Evolutionary conservation across 805 yeast genomes (phyloP), one percentile per base, ranked within the genome.

Genomic region (Yamadazyma philogaea): DNA sequence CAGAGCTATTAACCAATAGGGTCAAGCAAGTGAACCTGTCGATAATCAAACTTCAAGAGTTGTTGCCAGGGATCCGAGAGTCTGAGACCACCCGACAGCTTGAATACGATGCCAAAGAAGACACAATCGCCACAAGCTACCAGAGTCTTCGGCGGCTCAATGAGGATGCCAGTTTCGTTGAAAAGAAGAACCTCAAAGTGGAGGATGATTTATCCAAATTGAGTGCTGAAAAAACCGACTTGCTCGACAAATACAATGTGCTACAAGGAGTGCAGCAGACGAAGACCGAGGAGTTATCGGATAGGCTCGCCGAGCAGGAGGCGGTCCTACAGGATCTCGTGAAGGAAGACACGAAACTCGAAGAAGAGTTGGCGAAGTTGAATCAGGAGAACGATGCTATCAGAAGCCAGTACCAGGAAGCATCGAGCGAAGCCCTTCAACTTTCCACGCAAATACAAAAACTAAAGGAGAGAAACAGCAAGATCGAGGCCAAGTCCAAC

Each of bases 391-490:
- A 58, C 39, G 71, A 68, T 16, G 21, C 39, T 0, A 45, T 55
- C 3, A 53, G 72, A 10, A 49, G 37, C 8, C 52, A 58, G 35
- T 70, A 70, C 46, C 74, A 70, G 44, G 50, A 51, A 8, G 53
- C 53, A 32, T 68, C 73, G 1, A 45, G 60, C 0, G 60, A 55
- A 22, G 74, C 74, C 1, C 66, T 61, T 1, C 57, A 55, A 28
- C 47, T 57, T 10, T 56, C 68, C 3, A 45, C 45, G 1, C 49
- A 49, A 32, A 46, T 68, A 6, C 47, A 39, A 4, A 40, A 39
- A 6, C 44, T 57, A 5, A 59, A 55, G 34, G 55, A 49, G 2
- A 51, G 48, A 19, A 56, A 58, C 32, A 22, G 15, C 0, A 44
- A 42, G 30, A 48, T 66, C 4, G 49, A 47, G 11, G 30, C 31